Conservation (phyloP, 345 rosid species). For the Syzygium jambos region DNA sequence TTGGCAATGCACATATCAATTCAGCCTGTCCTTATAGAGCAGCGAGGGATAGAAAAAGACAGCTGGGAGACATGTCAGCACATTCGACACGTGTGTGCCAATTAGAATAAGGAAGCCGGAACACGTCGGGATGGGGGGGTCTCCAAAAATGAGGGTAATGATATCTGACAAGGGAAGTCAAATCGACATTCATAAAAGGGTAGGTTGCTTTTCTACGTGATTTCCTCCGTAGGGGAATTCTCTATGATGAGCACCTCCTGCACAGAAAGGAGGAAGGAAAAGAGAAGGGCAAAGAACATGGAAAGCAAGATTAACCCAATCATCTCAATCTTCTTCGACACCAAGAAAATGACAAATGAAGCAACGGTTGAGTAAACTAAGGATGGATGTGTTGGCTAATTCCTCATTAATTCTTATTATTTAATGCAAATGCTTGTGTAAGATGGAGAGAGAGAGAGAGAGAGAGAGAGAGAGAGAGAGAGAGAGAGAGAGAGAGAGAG, state of each 20-base stretch:
- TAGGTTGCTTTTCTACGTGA: constrained; percentile 28
- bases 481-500: not conserved
- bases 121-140: not conserved
- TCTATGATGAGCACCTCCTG: not conserved
- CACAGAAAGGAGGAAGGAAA: not conserved
- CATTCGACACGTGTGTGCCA: not conserved
- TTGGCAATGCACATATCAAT: not conserved
- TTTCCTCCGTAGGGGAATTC: constrained; percentile 8
- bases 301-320: constrained; percentile 17
- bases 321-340: constrained; percentile 24
- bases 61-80: not conserved
- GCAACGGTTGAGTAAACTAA: constrained; percentile 15
- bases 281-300: not conserved
- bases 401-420: not conserved
- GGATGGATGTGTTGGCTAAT: not conserved
- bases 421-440: not conserved
- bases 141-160: constrained; percentile 4
- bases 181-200: constrained; percentile 8
- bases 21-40: not conserved
- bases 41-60: not conserved
- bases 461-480: not conserved
- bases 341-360: constrained; percentile 21
- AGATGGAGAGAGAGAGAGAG: not conserved
- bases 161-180: constrained; percentile 6
- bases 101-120: not conserved